Percentiles rank a stretch among this genome's conserved stretches.
Conservation (phyloP, 1,284 basidiomycete species). For the Ceratobasidium theobromae region DNA sequence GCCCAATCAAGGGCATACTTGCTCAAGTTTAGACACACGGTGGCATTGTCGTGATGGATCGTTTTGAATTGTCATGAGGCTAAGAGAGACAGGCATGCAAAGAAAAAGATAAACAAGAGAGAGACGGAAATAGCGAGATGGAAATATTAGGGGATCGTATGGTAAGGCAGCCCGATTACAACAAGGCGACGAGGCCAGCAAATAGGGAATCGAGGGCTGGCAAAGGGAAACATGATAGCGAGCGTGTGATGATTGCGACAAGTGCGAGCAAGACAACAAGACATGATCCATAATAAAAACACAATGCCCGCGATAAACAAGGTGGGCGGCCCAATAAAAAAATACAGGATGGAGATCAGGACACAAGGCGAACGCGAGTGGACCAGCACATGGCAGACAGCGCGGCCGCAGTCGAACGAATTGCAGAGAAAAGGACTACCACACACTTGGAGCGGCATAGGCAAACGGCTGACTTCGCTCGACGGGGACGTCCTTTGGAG, state of each 20-base stretch:
- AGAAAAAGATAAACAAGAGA: conserved; percentile 8
- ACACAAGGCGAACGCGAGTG: background rate
- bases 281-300: conserved; percentile 16
- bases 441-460: conserved; percentile 34
- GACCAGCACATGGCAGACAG: conserved; percentile 5
- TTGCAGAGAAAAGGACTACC: conserved; percentile 22
- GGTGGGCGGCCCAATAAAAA: conserved; percentile 21
- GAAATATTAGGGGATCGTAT: conserved; percentile 10
- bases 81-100: conserved; percentile 1
- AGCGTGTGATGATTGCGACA: conserved; percentile 25
- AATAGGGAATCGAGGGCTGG: conserved; percentile 21
- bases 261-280: background rate
- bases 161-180: background rate
- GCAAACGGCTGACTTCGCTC: conserved; percentile 34
- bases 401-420: conserved; percentile 14
- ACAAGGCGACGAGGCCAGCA: conserved; percentile 19
- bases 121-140: background rate
- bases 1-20: background rate
- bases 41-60: conserved; percentile 21
- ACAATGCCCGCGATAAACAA: conserved; percentile 6
- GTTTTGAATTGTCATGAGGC: conserved; percentile 28
- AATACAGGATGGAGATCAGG: conserved; percentile 13
- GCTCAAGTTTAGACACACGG: background rate
- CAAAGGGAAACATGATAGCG: conserved; percentile 24
- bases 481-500: conserved; percentile 21